Evolutionary conservation across 164 flowering plant genomes (phyloP), one percentile per base, ranked within the genome.

Genomic region (Tetrastigma voinierianum): DNA sequence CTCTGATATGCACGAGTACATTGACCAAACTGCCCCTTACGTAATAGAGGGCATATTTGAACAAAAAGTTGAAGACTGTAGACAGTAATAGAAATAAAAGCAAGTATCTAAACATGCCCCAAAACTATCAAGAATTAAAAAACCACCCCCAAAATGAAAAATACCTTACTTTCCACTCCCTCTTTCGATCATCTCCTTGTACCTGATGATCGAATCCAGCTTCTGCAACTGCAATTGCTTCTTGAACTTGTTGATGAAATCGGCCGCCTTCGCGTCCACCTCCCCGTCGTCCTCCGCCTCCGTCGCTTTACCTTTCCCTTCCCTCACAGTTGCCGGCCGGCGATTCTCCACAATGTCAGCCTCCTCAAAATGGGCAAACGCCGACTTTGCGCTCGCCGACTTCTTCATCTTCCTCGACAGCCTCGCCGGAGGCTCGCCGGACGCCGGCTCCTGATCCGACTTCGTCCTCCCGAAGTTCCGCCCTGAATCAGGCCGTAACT

Each of bases 341-440:
- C 76, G 77, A 43, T 48, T 11, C 66, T 79, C 79, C 21, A 73
- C 70, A 1, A 68, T 64, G 20, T 78, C 80, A 0, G 46, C 65
- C 52, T 74, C 82, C 49, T 71, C 65, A 23, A 67, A 74, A 55
- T 85, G 88, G 43, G 66, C 57, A 40, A 83, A 86, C 6, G 87
- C 66, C 1, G 89, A 80, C 55, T 87, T 84, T 25, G 72, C 16
- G 56, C 88, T 86, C 48, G 96, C 90, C 18, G 90, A 90, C 63
- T 86, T 89, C 87, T 62, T 83, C 81, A 86, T 80, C 75, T 80
- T 86, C 81, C 47, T 70, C 2, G 89, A 62, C 2, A 81, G 78
- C 71, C 65, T 84, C 49, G 12, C 68, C 53, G 82, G 84, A 5
- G 75, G 14, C 51, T 69, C 77, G 1, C 86, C 91, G 14, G 77